phyloP scores from a whole-genome alignment of 2,329 filamentous ascomycete genomes.

The Lecanoromycetidae sp. region DNA sequence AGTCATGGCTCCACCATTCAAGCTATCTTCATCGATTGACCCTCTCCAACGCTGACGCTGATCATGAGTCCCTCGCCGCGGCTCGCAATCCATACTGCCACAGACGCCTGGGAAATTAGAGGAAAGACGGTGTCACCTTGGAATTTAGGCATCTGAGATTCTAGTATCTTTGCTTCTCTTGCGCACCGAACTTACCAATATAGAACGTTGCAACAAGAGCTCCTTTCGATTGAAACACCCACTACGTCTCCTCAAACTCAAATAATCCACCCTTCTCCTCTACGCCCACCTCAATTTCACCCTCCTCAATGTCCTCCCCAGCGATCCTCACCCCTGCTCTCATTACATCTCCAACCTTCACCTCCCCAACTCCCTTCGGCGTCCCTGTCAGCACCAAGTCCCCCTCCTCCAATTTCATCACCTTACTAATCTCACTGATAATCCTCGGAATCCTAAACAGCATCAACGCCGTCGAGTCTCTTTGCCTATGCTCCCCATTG shows the following conservation, averaged over 20 bases:
- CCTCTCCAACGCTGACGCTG: conserved; percentile 4
- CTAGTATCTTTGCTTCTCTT: no score
- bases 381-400: conserved; percentile 95
- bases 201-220: background rate
- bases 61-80: conserved; percentile 5
- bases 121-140: no score
- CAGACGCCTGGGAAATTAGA: conserved; percentile 7
- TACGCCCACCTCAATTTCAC: conserved; percentile 69
- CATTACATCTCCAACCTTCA: conserved; percentile 77
- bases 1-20: no score
- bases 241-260: conserved; percentile 59
- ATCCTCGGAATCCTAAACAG: conserved; percentile 81
- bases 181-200: no score
- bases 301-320: conserved; percentile 75
- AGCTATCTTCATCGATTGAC: conserved; percentile 7
- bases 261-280: conserved; percentile 68
- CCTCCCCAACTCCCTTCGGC: conserved; percentile 84
- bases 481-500: conserved; percentile 66
- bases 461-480: conserved; percentile 87
- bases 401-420: conserved; percentile 86
- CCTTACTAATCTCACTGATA: conserved; percentile 79
- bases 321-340: conserved; percentile 66
- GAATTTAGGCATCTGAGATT: no score
- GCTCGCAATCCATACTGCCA: background rate
- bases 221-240: background rate